Evolutionary conservation across 2,329 filamentous ascomycete species (phyloP).

Genomic region (Neospermospora avenae): DNA sequence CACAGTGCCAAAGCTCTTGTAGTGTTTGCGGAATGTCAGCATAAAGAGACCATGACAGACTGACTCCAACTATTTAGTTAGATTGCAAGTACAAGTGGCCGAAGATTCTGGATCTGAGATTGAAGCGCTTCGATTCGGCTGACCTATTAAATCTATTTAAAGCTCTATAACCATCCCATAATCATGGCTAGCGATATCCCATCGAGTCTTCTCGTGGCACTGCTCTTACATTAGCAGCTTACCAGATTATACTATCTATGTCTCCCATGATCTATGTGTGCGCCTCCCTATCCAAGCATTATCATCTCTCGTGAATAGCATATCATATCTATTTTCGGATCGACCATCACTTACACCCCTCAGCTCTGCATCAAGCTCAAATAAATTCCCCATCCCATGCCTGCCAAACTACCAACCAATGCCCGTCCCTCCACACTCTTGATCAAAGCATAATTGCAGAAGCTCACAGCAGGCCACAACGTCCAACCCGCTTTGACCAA

Average conservation of each 20-base stretch:
- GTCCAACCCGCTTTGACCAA: constrained; percentile 68
- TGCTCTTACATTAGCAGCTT: no score
- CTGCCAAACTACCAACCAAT: constrained; percentile 67
- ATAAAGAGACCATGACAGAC: background rate
- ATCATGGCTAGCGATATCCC: no score
- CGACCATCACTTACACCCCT: background rate
- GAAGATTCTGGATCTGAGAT: background rate
- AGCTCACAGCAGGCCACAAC: constrained; percentile 68
- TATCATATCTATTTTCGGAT: no score
- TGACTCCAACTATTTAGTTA: no score
- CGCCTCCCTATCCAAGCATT: background rate
- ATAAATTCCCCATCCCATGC: constrained; percentile 72
- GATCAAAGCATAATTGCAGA: constrained; percentile 65
- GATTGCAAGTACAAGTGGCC: background rate
- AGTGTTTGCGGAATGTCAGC: background rate
- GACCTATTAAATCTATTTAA: background rate
- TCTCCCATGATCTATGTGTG: no score
- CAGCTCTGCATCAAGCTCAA: constrained; percentile 59
- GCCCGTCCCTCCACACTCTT: constrained; percentile 69
- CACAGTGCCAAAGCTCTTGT: no score
- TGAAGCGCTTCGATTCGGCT: background rate
- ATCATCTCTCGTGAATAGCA: background rate
- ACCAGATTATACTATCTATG: no score
- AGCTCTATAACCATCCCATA: no score
- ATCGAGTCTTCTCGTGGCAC: no score